Percentiles rank a stretch among this genome's conserved stretches.
Conservation (phyloP, 1,139 yeast species). For the Taphrina sp. region DNA sequence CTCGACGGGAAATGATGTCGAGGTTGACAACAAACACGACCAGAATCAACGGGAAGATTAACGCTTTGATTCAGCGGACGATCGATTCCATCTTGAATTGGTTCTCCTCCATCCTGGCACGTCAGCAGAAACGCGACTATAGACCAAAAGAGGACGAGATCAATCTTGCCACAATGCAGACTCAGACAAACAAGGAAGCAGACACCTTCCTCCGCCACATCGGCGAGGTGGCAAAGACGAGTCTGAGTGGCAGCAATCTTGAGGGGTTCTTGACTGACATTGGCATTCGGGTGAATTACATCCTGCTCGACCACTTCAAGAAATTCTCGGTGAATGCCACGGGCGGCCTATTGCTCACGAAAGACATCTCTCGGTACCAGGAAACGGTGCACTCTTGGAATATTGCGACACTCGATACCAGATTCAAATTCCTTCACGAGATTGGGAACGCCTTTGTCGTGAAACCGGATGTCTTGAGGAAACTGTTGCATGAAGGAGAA, state of each 20-base stretch:
- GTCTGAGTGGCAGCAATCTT: conserved; percentile 57
- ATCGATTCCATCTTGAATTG: conserved; percentile 48
- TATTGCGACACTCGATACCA: conserved; percentile 61
- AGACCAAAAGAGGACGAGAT: conserved; percentile 49
- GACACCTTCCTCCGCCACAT: conserved; percentile 52
- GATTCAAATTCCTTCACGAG: conserved; percentile 72
- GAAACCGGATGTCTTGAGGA: conserved; percentile 62
- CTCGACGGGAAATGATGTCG: conserved; percentile 57
- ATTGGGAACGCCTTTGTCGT: conserved; percentile 80
- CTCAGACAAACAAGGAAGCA: conserved; percentile 59
- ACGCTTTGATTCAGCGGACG: conserved; percentile 62
- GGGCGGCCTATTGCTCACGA: conserved; percentile 82
- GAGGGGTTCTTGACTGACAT: conserved; percentile 56
- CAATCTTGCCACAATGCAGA: conserved; percentile 29
- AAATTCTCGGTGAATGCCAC: conserved; percentile 72
- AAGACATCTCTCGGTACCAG: conserved; percentile 78
- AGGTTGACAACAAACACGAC: conserved; percentile 66
- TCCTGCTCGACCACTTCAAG: conserved; percentile 69
- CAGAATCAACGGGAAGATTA: conserved; percentile 67
- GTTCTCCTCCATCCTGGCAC: conserved; percentile 50
- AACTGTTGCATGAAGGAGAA: conserved; percentile 80
- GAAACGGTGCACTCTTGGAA: conserved; percentile 70
- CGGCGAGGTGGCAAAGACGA: conserved; percentile 42
- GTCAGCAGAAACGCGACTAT: conserved; percentile 65
- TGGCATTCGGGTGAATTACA: conserved; percentile 60